A percentile compares a stretch with the other conserved stretches of the same genome.
Evolutionary conservation across 345 rosid genomes (phyloP).

Genomic region (Heritiera fomes): DNA sequence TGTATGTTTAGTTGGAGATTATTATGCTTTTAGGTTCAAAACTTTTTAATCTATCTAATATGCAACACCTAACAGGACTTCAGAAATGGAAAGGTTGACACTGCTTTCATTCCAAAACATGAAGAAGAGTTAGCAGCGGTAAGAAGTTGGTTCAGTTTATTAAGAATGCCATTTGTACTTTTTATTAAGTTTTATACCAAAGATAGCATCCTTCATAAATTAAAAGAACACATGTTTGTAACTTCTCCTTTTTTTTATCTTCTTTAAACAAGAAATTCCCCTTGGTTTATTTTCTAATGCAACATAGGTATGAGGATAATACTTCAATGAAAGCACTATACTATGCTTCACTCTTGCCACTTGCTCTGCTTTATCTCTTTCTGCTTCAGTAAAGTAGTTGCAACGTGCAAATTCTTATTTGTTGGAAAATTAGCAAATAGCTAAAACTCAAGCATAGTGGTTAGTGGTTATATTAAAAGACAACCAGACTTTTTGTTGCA

Average conservation of each 20-base stretch:
- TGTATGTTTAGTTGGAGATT: constrained; percentile 7
- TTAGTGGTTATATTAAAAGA: not conserved
- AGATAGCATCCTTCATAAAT: not conserved
- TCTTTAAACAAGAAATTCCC: not conserved
- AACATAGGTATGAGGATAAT: not conserved
- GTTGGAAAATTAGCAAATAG: not conserved
- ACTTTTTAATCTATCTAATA: constrained; percentile 6
- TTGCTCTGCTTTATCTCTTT: not conserved
- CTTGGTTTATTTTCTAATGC: not conserved
- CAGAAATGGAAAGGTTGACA: constrained; percentile 91
- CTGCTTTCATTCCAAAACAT: constrained; percentile 96
- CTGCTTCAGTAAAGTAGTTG: not conserved
- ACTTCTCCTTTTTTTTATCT: not conserved
- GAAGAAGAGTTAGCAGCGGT: constrained; percentile 87
- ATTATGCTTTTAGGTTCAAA: constrained; percentile 3
- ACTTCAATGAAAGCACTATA: not conserved
- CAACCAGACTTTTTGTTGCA: not conserved
- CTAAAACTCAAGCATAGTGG: not conserved
- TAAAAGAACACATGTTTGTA: not conserved
- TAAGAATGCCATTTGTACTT: not conserved
- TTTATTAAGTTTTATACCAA: not conserved
- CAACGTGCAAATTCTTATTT: not conserved
- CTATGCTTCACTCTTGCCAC: not conserved
- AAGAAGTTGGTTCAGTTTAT: constrained; percentile 28
- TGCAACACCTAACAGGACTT: constrained; percentile 64